phyloP scores from a whole-genome alignment of 805 yeast species.

The Lipomyces starkeyi region DNA sequence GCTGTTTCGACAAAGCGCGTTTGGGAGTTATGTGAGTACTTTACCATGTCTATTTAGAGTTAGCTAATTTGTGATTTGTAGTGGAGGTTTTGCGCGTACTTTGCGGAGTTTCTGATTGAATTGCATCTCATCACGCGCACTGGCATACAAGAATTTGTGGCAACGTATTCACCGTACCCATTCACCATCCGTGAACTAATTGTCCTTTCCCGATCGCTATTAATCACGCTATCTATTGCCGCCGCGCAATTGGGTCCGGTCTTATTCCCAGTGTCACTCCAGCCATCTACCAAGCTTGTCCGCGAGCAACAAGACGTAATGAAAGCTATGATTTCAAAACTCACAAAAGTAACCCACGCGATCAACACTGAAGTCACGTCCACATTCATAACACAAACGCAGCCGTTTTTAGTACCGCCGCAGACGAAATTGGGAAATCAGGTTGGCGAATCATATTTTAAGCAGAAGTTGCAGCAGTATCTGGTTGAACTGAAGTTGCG shows the following conservation, averaged over 20 bases:
- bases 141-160: constrained; percentile 19
- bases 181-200: constrained; percentile 35
- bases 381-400: constrained; percentile 16
- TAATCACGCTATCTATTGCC: constrained; percentile 37
- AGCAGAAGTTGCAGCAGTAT: constrained; percentile 34
- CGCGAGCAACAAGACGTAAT: constrained; percentile 17
- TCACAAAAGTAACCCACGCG: not conserved
- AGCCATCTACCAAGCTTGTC: constrained; percentile 12
- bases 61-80: not conserved
- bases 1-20: constrained; percentile 33
- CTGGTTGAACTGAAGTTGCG: constrained; percentile 22
- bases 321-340: constrained; percentile 15
- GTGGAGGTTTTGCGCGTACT: constrained; percentile 41
- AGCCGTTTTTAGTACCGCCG: constrained; percentile 22
- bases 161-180: constrained; percentile 30
- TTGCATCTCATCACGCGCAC: constrained; percentile 39
- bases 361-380: constrained; percentile 20
- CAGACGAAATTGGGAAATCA: constrained; percentile 21
- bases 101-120: constrained; percentile 38
- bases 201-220: constrained; percentile 35
- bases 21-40: constrained; percentile 31
- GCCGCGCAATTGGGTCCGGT: constrained; percentile 40
- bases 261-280: constrained; percentile 12
- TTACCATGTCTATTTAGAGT: not conserved
- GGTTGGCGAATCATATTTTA: constrained; percentile 27